phyloP scores from a whole-genome alignment of 1,139 yeast genomes.

The Yarrowia galli region DNA sequence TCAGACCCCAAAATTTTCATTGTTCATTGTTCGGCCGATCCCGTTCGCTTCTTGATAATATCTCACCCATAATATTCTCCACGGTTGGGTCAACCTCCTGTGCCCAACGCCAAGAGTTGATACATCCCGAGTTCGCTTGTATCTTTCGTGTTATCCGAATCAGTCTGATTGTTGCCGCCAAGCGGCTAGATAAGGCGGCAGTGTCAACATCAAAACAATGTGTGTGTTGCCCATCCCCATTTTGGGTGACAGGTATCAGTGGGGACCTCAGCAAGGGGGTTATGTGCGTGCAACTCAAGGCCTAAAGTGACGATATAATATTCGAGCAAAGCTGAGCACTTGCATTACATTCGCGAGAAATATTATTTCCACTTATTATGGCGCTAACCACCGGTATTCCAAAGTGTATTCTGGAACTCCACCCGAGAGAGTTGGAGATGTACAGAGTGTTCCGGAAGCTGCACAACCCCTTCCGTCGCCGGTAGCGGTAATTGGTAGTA shows the following conservation, averaged over 20 bases:
- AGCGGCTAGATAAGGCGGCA: background rate
- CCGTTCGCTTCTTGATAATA: conserved; percentile 18
- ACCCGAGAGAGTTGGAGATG: background rate
- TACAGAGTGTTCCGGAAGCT: background rate
- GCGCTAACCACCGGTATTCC: background rate
- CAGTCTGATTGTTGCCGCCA: background rate
- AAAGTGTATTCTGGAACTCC: conserved; percentile 9
- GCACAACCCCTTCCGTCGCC: background rate
- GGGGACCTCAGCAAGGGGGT: background rate
- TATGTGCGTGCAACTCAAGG: background rate
- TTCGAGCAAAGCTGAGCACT: background rate
- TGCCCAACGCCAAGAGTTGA: background rate
- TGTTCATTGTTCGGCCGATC: conserved; percentile 5
- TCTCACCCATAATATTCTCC: background rate
- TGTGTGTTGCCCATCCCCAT: background rate
- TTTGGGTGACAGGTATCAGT: background rate
- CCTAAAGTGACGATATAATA: background rate
- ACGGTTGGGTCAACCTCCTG: background rate
- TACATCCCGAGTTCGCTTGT: background rate
- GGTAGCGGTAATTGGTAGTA: background rate
- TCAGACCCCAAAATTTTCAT: background rate
- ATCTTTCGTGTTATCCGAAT: background rate
- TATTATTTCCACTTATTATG: conserved; percentile 4
- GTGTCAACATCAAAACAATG: background rate
- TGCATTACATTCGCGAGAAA: background rate